A percentile compares a stretch with the other conserved stretches of the same genome.
Conservation (phyloP, 306 rosid species). For the Acacia confusa region DNA sequence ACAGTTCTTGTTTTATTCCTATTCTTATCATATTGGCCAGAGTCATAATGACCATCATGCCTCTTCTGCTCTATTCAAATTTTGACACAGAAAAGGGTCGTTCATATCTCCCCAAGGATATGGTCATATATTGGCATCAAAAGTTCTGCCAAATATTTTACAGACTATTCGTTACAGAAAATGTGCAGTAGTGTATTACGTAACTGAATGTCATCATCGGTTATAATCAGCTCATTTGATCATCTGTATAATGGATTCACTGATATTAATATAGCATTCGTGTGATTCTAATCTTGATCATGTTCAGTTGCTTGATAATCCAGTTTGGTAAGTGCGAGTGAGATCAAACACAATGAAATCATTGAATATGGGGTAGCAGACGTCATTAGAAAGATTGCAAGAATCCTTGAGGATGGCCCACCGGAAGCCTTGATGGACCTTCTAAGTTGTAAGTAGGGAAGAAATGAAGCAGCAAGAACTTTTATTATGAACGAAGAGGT, state of each 20-base stretch:
- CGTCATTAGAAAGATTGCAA: conserved; percentile 22
- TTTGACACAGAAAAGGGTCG: not conserved
- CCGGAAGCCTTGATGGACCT: not conserved
- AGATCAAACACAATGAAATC: not conserved
- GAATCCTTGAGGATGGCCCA: conserved; percentile 41
- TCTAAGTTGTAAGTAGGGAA: not conserved
- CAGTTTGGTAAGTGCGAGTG: not conserved
- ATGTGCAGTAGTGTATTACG: not conserved
- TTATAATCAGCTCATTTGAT: not conserved
- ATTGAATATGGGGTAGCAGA: conserved; percentile 10
- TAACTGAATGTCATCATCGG: not conserved
- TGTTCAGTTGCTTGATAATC: not conserved
- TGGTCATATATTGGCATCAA: not conserved
- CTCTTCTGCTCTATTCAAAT: not conserved
- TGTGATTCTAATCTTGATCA: not conserved
- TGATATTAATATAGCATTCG: not conserved
- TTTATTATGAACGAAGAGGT: not conserved
- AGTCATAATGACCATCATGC: not conserved
- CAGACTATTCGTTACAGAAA: not conserved
- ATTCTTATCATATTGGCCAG: not conserved
- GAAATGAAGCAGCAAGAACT: conserved; percentile 23
- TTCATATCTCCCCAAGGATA: not conserved
- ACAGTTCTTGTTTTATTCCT: conserved; percentile 4
- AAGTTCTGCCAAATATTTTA: not conserved
- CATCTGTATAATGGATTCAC: not conserved